Percentiles rank a stretch among this genome's conserved stretches.
phyloP scores from a whole-genome alignment of 1,284 basidiomycete species.

The Cerrena zonata region DNA sequence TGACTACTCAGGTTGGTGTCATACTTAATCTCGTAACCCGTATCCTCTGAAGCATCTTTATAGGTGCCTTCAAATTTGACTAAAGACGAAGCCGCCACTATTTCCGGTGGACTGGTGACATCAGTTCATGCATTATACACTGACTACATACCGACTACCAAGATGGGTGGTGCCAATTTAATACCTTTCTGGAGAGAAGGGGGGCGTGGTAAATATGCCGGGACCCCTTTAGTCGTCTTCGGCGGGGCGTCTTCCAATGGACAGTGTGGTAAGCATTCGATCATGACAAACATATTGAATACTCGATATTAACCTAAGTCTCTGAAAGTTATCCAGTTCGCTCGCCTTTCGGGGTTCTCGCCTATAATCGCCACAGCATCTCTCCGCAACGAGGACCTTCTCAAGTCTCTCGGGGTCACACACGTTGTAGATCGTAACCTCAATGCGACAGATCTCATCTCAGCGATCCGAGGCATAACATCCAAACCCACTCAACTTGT shows the following conservation, averaged over 20 bases:
- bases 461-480: background rate
- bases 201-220: background rate
- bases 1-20: constrained; percentile 36
- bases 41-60: too few relatives aligned
- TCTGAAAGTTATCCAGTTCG: constrained; percentile 10
- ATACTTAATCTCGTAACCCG: background rate
- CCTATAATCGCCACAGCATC: constrained; percentile 22
- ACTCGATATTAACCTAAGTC: background rate
- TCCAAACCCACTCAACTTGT: background rate
- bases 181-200: background rate
- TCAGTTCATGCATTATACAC: background rate
- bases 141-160: background rate
- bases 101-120: background rate
- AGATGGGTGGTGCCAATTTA: background rate
- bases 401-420: constrained; percentile 26
- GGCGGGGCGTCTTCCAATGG: background rate
- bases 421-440: constrained; percentile 19
- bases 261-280: constrained; percentile 1
- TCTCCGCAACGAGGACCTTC: constrained; percentile 20
- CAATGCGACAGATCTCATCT: background rate
- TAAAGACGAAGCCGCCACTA: constrained; percentile 1
- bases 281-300: background rate
- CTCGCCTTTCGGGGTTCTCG: constrained; percentile 19
- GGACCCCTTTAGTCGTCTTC: background rate
- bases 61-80: constrained; percentile 1